Evolutionary conservation across 2,329 filamentous ascomycete species (phyloP), one percentile per base, ranked within the genome.

Genomic region (Alternaria brassicae): DNA sequence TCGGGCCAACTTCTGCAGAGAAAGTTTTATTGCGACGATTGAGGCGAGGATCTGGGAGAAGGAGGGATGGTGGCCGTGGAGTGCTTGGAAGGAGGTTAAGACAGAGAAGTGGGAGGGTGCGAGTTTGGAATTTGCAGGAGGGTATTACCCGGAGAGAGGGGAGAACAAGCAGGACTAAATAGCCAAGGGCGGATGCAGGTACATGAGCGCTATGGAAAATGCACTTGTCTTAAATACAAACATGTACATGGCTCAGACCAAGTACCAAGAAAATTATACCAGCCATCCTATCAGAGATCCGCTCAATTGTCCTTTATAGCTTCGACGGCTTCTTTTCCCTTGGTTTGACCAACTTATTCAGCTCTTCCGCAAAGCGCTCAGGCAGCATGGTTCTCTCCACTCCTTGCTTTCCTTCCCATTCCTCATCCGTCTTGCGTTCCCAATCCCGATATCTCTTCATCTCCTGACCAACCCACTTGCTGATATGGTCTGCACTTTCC

Each of bases 401-500:
- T 0, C 75, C 74, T 48, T 67, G 71, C 63, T 65, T 69, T 7
- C 44, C 62, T 2, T 58, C 70, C 74, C 75, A 77, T 32, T 77
- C 73, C 17, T 67, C 65, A 37, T 76, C 65, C 6, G 71, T 72
- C 62, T 70, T 67, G 47, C 61, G 66, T 56, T 77, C 72, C 61
- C 67, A 64, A 32, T 70, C 69, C 64, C 74, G 63, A 69, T 77
- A 83, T 55, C 79, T 65, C 36, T 59, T 66, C 70, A 78, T 70
- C 56, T 77, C 73, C 63, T 72, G 74, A 15, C 68, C 67, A 15
- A 80, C 60, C 81, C 81, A 83, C 15, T 66, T 70, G 13, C 68
- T 71, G 37, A 70, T 58, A 60, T 77, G 74, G n/a, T 85, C 81
- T 1, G 92, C 93, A 62, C 89, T 90, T 69, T 86, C 82, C 2